Conservation (phyloP, 2,329 filamentous ascomycete genomes). For the Fusarium tupiense region DNA sequence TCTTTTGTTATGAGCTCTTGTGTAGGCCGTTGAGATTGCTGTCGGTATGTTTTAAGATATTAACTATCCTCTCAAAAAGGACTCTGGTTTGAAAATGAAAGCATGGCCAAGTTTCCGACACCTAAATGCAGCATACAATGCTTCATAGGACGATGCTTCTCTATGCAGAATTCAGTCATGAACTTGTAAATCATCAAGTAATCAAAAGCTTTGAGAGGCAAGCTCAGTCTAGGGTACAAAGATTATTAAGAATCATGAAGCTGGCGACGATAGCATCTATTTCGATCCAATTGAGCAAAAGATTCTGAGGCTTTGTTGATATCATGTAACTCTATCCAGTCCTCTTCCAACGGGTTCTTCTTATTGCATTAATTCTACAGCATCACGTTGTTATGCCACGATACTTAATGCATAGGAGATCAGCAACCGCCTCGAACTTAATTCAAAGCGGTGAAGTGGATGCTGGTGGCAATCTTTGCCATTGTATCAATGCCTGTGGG, state of each 20-base stretch:
- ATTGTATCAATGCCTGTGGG: background rate
- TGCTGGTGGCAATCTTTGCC: background rate
- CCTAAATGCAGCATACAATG: background rate
- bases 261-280: too few species aligned
- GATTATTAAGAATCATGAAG: background rate
- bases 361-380: background rate
- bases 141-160: background rate
- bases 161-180: background rate
- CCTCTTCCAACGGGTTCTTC: rapidly evolving
- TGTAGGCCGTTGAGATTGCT: rapidly evolving
- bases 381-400: background rate
- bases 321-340: rapidly evolving
- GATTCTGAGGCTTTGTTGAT: background rate
- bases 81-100: background rate
- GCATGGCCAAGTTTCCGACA: background rate
- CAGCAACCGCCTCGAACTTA: background rate
- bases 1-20: rapidly evolving
- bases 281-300: too few species aligned
- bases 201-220: rapidly evolving
- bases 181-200: too few species aligned
- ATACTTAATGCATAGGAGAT: background rate
- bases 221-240: background rate
- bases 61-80: rapidly evolving
- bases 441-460: background rate
- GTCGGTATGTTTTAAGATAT: rapidly evolving